Base-by-base conservation (phyloP, 1,139 yeast species). In the Magnusiomyces fungicola region DNA sequence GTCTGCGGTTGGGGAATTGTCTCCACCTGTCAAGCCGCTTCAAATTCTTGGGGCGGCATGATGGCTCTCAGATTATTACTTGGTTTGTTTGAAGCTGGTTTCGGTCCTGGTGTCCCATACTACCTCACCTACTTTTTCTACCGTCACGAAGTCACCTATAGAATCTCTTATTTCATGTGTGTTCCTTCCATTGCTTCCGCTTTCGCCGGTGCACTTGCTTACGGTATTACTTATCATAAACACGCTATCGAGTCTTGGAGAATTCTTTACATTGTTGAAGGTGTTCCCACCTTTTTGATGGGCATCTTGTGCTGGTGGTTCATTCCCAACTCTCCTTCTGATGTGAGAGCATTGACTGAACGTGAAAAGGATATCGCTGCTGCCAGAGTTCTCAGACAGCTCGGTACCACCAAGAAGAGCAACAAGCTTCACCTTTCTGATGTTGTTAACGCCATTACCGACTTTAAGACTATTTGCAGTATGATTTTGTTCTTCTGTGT, bases 81-180 rank as follows among this genome's bases (percentile, higher is more conserved):
- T 33, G 85, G 85, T 53, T 59, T 79, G 39, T 72, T 77, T 50
- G 85, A 80, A 64, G 73, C 80, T 47, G 79, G 82, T 42, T 73
- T 80, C 44, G 79, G 79, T 67, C 83, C 84, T 2, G 62, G 60
- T 4, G 59, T 58, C 33, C 55, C 57, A 18, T 59, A 52, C 48
- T 52, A 56, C 46, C 49, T 58, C 36, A 46, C 58, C 7, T 45
- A 46, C 23, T 63, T 64, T 60, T 63, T 63, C 54, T 56, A 56
- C 44, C 55, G 61, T 14, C 54, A 52, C 10, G 68, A 64, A 43
- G 42, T 50, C 16, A 49, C 53, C 18, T 50, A 46, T 44, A 34
- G 53, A n/a, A 47, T 49, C 1, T 49, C 50, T 21, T 14, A 43
- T 2, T 50, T 50, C 29, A 40, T 50, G 43, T 37, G 46, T 23